phyloP scores from a whole-genome alignment of 805 yeast species.

The Candida nanaspora region DNA sequence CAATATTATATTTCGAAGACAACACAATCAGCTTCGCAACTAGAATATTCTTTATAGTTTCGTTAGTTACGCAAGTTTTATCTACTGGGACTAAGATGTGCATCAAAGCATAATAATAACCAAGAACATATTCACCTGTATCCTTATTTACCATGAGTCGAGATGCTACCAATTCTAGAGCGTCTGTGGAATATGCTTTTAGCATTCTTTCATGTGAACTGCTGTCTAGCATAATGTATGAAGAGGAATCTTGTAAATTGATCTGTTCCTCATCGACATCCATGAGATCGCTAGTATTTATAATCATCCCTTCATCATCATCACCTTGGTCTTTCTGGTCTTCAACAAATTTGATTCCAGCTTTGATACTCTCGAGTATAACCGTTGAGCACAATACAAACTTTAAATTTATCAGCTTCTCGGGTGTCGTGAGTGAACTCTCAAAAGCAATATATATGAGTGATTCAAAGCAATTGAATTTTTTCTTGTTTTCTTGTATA shows the following conservation, averaged over 20 bases:
- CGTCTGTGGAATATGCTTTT: neutral
- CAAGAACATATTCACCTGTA: neutral
- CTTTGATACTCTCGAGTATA: neutral
- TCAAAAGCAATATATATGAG: neutral
- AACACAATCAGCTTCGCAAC: slow-evolving; percentile 19
- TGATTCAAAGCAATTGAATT: neutral
- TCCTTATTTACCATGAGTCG: too few species aligned
- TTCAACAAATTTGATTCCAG: neutral
- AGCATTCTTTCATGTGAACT: neutral
- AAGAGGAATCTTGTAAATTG: neutral
- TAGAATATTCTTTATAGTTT: slow-evolving; percentile 8
- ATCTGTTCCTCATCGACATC: neutral
- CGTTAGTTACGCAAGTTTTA: neutral
- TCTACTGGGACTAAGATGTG: slow-evolving; percentile 12
- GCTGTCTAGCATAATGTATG: neutral
- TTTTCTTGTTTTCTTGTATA: neutral
- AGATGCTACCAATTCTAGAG: neutral
- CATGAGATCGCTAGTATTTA: neutral
- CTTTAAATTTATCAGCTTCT: neutral
- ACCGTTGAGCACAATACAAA: neutral
- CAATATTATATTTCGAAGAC: slow-evolving; percentile 11
- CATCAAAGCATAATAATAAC: slow-evolving; percentile 11
- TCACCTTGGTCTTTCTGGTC: slow-evolving; percentile 1
- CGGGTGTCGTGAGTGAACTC: neutral
- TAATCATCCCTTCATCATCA: slow-evolving; percentile 1